Base-by-base conservation (phyloP, 345 rosid species). In the Brassica rapa region DNA sequence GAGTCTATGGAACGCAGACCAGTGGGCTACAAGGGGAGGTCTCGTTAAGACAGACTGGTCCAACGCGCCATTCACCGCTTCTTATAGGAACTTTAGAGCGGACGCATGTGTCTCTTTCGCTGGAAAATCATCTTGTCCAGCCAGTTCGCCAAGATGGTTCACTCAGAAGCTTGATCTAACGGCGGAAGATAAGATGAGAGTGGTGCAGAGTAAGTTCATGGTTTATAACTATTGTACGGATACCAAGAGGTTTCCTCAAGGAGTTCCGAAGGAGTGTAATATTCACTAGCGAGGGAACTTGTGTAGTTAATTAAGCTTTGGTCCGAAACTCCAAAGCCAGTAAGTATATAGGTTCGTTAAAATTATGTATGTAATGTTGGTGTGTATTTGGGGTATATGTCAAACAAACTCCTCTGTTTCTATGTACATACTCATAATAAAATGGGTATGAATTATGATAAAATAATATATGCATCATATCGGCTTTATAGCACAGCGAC, bases 21-120 rank as follows among this genome's bases (percentile, higher is more conserved):
- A 80, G 43, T 88, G 92, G 92, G 89, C 89, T 5, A 90, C 94
- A 9, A 82, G 89, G 32, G 91, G 91, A 29, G 92, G 94, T 3
- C 80, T 80, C 1, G 75, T 90, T 19, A 90, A 88, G 81, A 87
- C 87, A 1, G 91, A 90, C 69, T 87, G 91, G 85, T 76, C 84
- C 16, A 73, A 80, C 0, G 85, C 91, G 16, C 91, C 87, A 0
- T 84, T 84, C 71, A 80, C 84, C 2, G 86, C 88, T 41, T 77
- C 84, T 14, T 83, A 77, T 72, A 80, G 84, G 59, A 83, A 76
- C 81, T 85, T 81, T 41, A 81, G 75, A 59, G 87, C 74, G 4
- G 56, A 83, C 16, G 84, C 86, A 33, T 87, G 90, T 4, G 72
- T 81, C 23, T 73, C 71, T n/a, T 80, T 62, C 0, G 80, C 62